Evolutionary conservation across 768 basidiomycete species (phyloP).

Genomic region (Trametes maxima): DNA sequence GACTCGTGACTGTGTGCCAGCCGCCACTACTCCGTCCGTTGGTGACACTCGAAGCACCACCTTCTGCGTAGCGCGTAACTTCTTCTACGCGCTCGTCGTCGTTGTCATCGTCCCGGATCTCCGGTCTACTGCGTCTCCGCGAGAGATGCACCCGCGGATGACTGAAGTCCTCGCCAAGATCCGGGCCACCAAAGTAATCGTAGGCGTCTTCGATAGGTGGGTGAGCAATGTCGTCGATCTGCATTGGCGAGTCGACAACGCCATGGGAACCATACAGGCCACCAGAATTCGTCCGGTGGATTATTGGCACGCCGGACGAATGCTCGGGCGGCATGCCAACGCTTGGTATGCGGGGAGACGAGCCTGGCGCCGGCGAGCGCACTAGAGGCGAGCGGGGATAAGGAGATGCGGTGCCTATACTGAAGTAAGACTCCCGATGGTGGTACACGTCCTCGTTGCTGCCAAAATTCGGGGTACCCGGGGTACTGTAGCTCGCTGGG

Average conservation of each 20-base stretch:
- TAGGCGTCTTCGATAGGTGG: slow-evolving; percentile 49
- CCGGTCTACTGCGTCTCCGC: slow-evolving; percentile 10
- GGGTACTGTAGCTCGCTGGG: slow-evolving; percentile 32
- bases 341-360: slow-evolving; percentile 26
- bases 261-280: slow-evolving; percentile 26
- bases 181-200: slow-evolving; percentile 63
- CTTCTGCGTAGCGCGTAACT: slow-evolving; percentile 26
- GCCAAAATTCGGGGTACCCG: slow-evolving; percentile 26
- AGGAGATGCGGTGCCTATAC: slow-evolving; percentile 32
- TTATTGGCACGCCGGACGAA: slow-evolving; percentile 7
- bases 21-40: slow-evolving; percentile 28
- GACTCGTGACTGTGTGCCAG: slow-evolving; percentile 13
- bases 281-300: slow-evolving; percentile 20
- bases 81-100: slow-evolving; percentile 7
- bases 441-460: slow-evolving; percentile 38
- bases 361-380: slow-evolving; percentile 14
- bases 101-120: slow-evolving; percentile 20
- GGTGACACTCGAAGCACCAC: slow-evolving; percentile 29
- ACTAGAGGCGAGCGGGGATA: slow-evolving; percentile 19
- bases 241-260: slow-evolving; percentile 25
- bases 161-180: slow-evolving; percentile 53
- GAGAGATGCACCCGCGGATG: slow-evolving; percentile 4
- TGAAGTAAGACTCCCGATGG: slow-evolving; percentile 41
- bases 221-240: slow-evolving; percentile 34
- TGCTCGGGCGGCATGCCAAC: slow-evolving; percentile 23